Evolutionary conservation across 495 filamentous ascomycete genomes (phyloP), one percentile per base, ranked within the genome.

Genomic region (Penicillium nucicola): DNA sequence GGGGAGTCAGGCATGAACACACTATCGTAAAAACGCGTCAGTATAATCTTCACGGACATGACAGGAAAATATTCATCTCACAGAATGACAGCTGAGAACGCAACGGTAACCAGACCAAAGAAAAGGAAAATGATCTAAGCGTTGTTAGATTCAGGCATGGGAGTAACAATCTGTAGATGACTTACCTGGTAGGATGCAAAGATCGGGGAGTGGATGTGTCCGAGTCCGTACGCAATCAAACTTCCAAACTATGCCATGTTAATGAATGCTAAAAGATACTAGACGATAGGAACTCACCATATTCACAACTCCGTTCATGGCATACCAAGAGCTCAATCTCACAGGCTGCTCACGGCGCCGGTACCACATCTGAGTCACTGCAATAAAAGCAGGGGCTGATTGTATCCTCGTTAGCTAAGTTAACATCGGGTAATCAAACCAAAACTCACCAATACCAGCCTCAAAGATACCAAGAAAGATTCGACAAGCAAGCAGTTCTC

Each of bases 381-480:
- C 80, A 42, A 84, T 75, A 46, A 83, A 83, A 12, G 76, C 75
- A 1, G 82, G 81, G 3, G 80, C 81, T 77, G n/a, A 5, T 31
- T n/a, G 37, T 12, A 18, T 34, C 15, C 18, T 18, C 8, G 12
- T 61, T 19, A 50, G 37, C 6, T 15, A 42, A 14, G 4, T 17
- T 19, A 12, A 7, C 6, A 32, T 12, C 2, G 22, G 8, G 38
- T 19, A 0, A 42, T 14, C 4, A 5, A 30, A 13, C 39, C 17
- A 40, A 35, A 15, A 63, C 70, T 43, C 19, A 74, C 70, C 68
- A 39, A 74, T 62, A n/a, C 69, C 69, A 8, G 70, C 65, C 53
- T 88, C 85, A 59, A 85, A 87, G 15, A 81, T 66, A 17, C 85
- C 85, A 5, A 87, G 67, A 19, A 88, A 71, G 18, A 83, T 77